Evolutionary conservation across 306 rosid genomes (phyloP).

Genomic region (Prunus mume): DNA sequence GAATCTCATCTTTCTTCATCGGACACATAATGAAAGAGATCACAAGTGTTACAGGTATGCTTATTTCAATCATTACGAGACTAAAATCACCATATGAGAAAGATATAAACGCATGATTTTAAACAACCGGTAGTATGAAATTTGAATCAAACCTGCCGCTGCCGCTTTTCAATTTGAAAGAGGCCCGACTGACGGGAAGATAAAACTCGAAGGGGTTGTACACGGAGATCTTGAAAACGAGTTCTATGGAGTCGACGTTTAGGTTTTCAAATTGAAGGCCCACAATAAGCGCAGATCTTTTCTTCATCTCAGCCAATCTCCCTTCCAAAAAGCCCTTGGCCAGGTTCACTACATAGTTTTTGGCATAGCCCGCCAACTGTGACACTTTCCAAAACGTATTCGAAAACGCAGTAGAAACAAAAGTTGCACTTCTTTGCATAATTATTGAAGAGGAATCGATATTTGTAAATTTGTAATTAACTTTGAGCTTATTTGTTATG

Average conservation of each 20-base stretch:
- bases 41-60: too few relatives aligned
- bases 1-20: too few relatives aligned
- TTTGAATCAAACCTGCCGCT: constrained; percentile 8
- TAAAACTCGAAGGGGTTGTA: constrained; percentile 4
- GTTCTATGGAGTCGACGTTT: constrained; percentile 1
- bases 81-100: too few relatives aligned
- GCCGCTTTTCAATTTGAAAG: not conserved
- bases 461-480: not conserved
- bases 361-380: not conserved
- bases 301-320: constrained; percentile 9
- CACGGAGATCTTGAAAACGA: constrained; percentile 9
- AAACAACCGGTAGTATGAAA: too few relatives aligned
- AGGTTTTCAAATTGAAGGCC: constrained; percentile 6
- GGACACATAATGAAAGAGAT: too few relatives aligned
- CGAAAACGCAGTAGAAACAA: not conserved
- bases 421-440: not conserved
- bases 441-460: not conserved
- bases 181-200: constrained; percentile 7
- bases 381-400: not conserved
- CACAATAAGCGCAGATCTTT: constrained; percentile 1
- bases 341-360: not conserved
- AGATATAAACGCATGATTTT: too few relatives aligned
- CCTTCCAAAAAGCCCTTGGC: not conserved
- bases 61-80: not conserved
- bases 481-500: not conserved